Percentiles rank a stretch among this genome's conserved stretches.
These are phyloP conservation scores for Dactylellina leptospora DNA, from an alignment of 2,329 filamentous ascomycete species.

Conservation along the genomic window DNA sequence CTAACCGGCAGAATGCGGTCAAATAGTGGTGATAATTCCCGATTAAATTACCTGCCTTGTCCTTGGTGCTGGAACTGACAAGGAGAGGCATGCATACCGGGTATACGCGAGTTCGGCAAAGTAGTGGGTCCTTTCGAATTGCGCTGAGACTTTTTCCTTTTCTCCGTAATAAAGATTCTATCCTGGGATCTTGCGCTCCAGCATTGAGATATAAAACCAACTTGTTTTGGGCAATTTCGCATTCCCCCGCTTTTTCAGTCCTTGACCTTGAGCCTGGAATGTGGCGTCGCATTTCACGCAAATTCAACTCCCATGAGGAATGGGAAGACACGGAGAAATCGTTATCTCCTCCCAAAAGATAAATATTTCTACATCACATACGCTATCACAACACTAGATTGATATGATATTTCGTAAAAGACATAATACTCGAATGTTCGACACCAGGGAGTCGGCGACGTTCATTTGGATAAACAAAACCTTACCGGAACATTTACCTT, in stretches of 20 bases:
- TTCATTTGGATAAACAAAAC: too few species aligned
- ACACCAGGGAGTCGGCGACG: too few species aligned
- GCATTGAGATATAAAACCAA: neutral
- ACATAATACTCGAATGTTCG: too few species aligned
- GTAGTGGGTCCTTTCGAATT: neutral
- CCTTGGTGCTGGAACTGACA: constrained; percentile 12
- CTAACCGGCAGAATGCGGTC: neutral
- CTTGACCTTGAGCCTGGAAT: constrained; percentile 16
- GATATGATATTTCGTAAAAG: too few species aligned
- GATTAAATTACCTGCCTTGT: constrained; percentile 5
- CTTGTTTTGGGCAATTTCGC: too few species aligned
- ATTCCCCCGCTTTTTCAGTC: constrained; percentile 21
- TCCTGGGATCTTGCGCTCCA: neutral
- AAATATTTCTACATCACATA: too few species aligned
- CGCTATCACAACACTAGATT: too few species aligned
- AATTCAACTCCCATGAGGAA: neutral
- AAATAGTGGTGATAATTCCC: too few species aligned
- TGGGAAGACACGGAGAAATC: neutral
- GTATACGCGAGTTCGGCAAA: constrained; percentile 20
- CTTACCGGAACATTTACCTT: too few species aligned
- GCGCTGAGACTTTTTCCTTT: constrained; percentile 10
- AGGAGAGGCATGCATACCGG: constrained; percentile 5
- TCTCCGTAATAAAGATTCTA: constrained; percentile 12
- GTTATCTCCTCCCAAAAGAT: neutral
- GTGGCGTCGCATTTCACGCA: neutral